These are phyloP conservation scores for Solanum bulbocastanum DNA, from an alignment of 257 asterid genomes.

Conservation along the genomic window DNA sequence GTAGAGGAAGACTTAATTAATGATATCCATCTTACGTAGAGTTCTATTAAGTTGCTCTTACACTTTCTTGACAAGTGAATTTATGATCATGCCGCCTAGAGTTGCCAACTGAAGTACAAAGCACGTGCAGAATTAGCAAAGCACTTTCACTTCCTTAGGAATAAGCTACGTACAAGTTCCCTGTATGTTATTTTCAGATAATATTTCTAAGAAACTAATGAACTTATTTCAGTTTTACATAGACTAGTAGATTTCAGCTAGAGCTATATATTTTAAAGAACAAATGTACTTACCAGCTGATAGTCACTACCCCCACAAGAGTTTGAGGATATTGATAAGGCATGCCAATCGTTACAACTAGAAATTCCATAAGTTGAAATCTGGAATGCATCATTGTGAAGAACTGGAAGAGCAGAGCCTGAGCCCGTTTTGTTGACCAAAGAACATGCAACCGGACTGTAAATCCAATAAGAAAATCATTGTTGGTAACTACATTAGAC, in stretches of 20 bases:
- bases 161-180: neutral
- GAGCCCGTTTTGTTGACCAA: slow-evolving; percentile 1
- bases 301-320: slow-evolving; percentile 23
- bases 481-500: neutral
- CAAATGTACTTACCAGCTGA: slow-evolving; percentile 19
- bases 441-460: slow-evolving; percentile 15
- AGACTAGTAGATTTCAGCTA: neutral
- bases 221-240: neutral
- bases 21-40: neutral
- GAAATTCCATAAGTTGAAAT: slow-evolving; percentile 24
- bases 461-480: neutral
- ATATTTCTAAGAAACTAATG: neutral
- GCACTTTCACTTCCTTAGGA: neutral
- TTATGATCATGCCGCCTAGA: neutral
- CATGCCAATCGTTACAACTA: slow-evolving; percentile 21
- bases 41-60: neutral
- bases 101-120: neutral
- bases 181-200: neutral
- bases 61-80: neutral
- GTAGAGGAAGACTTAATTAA: neutral
- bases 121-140: neutral
- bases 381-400: slow-evolving; percentile 6
- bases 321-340: slow-evolving; percentile 23
- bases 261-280: neutral
- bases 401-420: neutral